Evolutionary conservation across 306 rosid genomes (phyloP).

Genomic region (Cyamopsis tetragonoloba): DNA sequence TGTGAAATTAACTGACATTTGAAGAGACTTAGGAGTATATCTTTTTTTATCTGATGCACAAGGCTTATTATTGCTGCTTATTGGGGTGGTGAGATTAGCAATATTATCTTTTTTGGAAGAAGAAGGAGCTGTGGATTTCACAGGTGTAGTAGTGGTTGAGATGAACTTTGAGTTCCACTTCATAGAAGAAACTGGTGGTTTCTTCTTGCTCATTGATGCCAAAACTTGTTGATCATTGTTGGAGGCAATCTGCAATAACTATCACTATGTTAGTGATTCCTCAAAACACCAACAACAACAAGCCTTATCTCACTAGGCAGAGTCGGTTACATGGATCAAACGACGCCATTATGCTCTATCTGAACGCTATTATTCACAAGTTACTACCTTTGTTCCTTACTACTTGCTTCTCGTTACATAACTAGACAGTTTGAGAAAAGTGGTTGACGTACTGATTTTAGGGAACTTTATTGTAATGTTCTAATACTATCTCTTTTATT

Average conservation of each 20-base stretch:
- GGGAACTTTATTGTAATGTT: too few species aligned
- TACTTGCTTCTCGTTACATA: too few species aligned
- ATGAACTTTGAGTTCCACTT: conserved; percentile 47
- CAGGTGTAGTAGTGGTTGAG: conserved; percentile 47
- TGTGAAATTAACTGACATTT: conserved; percentile 61
- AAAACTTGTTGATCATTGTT: conserved; percentile 36
- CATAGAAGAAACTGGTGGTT: conserved; percentile 45
- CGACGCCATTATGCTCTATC: too few species aligned
- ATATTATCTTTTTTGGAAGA: conserved; percentile 34
- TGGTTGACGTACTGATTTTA: too few species aligned
- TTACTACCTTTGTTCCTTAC: too few species aligned
- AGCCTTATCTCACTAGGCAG: too few species aligned
- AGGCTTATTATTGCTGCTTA: conserved; percentile 39
- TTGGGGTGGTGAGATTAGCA: conserved; percentile 63
- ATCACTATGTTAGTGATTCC: background rate
- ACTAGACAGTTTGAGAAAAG: too few species aligned
- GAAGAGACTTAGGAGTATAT: conserved; percentile 58
- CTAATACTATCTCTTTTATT: too few species aligned
- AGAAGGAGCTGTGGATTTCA: conserved; percentile 39
- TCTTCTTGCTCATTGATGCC: conserved; percentile 40
- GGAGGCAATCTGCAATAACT: conserved; percentile 33
- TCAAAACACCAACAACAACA: conserved; percentile 1
- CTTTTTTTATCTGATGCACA: conserved; percentile 50
- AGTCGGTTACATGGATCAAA: too few species aligned
- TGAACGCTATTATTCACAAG: too few species aligned